Percentiles rank a stretch among this genome's conserved stretches.
Conservation (phyloP, 1,284 basidiomycete species). For the Ganoderma lingzhi region DNA sequence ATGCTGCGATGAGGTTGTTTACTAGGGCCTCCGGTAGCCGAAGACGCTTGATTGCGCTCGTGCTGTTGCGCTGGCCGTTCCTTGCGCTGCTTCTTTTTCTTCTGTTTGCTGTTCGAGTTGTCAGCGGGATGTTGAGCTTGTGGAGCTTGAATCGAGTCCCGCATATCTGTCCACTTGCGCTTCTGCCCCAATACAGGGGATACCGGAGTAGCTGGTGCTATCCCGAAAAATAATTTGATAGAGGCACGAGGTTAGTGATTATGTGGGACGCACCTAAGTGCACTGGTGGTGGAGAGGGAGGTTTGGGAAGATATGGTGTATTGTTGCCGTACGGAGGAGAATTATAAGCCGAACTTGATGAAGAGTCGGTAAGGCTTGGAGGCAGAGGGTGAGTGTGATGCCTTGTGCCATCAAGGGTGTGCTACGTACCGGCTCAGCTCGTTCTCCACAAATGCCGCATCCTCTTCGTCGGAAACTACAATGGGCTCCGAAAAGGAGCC, state of each 20-base stretch:
- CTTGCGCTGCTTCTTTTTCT: conserved; percentile 29
- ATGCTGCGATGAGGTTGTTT: conserved; percentile 4
- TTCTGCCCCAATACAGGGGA: conserved; percentile 26
- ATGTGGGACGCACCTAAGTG: neutral
- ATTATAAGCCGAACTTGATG: conserved; percentile 18
- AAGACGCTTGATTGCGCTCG: neutral
- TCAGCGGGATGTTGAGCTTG: neutral
- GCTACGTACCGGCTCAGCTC: conserved; percentile 32
- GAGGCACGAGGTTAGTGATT: neutral
- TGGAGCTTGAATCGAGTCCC: conserved; percentile 3
- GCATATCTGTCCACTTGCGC: conserved; percentile 33
- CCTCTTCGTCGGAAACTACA: conserved; percentile 52
- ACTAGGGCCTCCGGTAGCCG: neutral
- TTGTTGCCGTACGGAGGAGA: conserved; percentile 12
- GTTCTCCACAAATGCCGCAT: conserved; percentile 42
- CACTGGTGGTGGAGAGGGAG: neutral
- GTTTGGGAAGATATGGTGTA: neutral
- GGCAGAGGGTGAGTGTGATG: neutral
- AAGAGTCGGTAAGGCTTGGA: conserved; percentile 23
- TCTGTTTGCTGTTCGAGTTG: conserved; percentile 25
- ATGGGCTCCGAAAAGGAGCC: conserved; percentile 48
- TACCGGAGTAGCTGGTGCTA: conserved; percentile 5
- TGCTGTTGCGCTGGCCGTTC: conserved; percentile 13
- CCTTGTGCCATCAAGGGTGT: neutral
- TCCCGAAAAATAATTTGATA: neutral